A percentile compares a stretch with the other conserved stretches of the same genome.
These are phyloP conservation scores for Clavulina sp. DNA, from an alignment of 768 basidiomycete species.

Conservation along the genomic window DNA sequence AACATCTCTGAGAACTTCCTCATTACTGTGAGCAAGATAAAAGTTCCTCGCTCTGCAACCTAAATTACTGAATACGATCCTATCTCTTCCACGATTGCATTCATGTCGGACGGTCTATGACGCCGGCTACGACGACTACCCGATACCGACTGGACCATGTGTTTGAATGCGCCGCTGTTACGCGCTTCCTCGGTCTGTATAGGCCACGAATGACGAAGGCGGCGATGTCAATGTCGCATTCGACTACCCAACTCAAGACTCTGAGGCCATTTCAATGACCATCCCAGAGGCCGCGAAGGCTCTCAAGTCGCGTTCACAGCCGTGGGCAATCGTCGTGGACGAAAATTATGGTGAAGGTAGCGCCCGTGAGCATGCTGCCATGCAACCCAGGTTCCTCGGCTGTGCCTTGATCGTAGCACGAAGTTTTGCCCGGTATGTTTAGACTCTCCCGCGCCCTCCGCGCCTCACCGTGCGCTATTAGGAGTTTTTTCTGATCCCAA, in stretches of 20 bases:
- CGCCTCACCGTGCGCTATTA: too few relatives aligned
- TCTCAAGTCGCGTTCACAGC: conserved; percentile 64
- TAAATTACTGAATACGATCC: neutral
- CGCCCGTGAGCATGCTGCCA: conserved; percentile 91
- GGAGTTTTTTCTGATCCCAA: neutral
- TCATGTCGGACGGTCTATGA: too few relatives aligned
- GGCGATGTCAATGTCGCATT: conserved; percentile 86
- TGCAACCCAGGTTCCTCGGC: conserved; percentile 85
- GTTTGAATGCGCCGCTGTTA: too few relatives aligned
- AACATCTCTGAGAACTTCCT: conserved; percentile 79
- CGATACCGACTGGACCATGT: too few relatives aligned
- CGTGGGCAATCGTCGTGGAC: conserved; percentile 89
- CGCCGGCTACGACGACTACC: too few relatives aligned
- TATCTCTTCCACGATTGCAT: too few relatives aligned
- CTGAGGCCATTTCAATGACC: conserved; percentile 21
- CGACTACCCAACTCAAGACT: conserved; percentile 43
- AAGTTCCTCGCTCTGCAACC: neutral
- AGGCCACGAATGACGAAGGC: conserved; percentile 89
- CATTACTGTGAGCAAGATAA: neutral
- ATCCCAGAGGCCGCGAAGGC: conserved; percentile 85
- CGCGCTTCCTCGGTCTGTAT: conserved; percentile 2
- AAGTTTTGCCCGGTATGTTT: conserved; percentile 48
- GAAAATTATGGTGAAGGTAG: conserved; percentile 98
- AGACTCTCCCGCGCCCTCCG: too few relatives aligned
- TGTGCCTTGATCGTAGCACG: conserved; percentile 76